Percentiles rank a stretch among this genome's conserved stretches.
Evolutionary conservation across 1,139 yeast species (phyloP).

Genomic region (Wickerhamomyces sp.): DNA sequence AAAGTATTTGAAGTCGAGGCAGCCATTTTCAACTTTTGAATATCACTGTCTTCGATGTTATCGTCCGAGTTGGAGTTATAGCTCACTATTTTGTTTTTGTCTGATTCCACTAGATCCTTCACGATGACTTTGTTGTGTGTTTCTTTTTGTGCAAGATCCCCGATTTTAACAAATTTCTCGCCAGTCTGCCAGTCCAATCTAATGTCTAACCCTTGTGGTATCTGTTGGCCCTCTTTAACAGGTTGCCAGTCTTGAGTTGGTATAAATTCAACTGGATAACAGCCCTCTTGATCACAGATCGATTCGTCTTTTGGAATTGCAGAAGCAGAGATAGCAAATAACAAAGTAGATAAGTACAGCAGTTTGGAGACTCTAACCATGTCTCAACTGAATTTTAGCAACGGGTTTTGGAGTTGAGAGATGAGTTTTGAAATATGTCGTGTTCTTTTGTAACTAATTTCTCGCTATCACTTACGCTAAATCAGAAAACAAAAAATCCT

Average conservation of each 20-base stretch:
- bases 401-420: no score
- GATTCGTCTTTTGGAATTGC: not conserved
- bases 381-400: not conserved
- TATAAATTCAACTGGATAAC: slow-evolving; percentile 60
- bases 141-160: slow-evolving; percentile 27
- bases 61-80: slow-evolving; percentile 11
- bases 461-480: not conserved
- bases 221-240: slow-evolving; percentile 61
- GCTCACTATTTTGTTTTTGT: slow-evolving; percentile 11
- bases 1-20: slow-evolving; percentile 11
- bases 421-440: no score
- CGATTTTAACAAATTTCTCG: slow-evolving; percentile 59
- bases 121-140: slow-evolving; percentile 11
- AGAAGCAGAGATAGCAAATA: not conserved
- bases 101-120: slow-evolving; percentile 17
- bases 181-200: slow-evolving; percentile 66
- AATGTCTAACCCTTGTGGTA: slow-evolving; percentile 79
- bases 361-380: not conserved
- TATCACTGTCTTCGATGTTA: slow-evolving; percentile 17
- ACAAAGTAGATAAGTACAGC: not conserved
- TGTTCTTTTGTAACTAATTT: not conserved
- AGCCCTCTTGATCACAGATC: slow-evolving; percentile 37
- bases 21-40: slow-evolving; percentile 16
- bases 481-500: not conserved
- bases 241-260: slow-evolving; percentile 67